Conservation (phyloP, 2,329 filamentous ascomycete species). For the Hypoxylon sp. region DNA sequence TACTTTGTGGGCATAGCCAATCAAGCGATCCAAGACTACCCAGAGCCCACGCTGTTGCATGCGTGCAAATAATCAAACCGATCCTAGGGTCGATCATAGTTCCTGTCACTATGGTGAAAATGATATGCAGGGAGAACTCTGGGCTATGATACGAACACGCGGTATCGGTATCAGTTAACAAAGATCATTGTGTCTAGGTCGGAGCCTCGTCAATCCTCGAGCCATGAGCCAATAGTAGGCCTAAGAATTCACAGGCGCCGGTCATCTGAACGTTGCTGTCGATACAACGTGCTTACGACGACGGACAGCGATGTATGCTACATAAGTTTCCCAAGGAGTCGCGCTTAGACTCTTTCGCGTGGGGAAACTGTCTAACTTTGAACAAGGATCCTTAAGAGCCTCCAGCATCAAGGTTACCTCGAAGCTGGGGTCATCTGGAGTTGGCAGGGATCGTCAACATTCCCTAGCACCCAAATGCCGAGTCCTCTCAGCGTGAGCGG, state of each 20-base stretch:
- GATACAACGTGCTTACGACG: constrained; percentile 33
- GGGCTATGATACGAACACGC: constrained; percentile 12
- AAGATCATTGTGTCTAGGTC: constrained; percentile 1
- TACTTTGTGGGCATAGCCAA: constrained; percentile 3
- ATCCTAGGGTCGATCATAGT: constrained; percentile 39
- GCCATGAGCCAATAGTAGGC: constrained; percentile 7
- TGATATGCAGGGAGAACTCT: constrained; percentile 15
- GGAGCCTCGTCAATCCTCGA: constrained; percentile 5
- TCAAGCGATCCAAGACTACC: constrained; percentile 21
- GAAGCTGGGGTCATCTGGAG: constrained; percentile 25
- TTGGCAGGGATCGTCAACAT: constrained; percentile 32
- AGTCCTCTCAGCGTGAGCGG: background rate
- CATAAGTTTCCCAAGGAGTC: constrained; percentile 13
- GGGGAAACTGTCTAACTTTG: constrained; percentile 29
- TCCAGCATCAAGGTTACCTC: constrained; percentile 36
- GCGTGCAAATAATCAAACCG: constrained; percentile 31
- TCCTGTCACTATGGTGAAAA: constrained; percentile 27
- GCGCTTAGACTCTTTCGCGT: constrained; percentile 34
- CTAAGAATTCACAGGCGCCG: background rate
- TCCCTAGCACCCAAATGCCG: constrained; percentile 17
- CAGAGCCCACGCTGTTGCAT: constrained; percentile 7
- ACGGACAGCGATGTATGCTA: constrained; percentile 6
- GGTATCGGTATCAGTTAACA: constrained; percentile 1
- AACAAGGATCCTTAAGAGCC: constrained; percentile 37
- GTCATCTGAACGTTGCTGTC: constrained; percentile 1